A percentile compares a stretch with the other conserved stretches of the same genome.
Conservation (phyloP, 441 rosid genomes). For the Arabidopsis lyrata region DNA sequence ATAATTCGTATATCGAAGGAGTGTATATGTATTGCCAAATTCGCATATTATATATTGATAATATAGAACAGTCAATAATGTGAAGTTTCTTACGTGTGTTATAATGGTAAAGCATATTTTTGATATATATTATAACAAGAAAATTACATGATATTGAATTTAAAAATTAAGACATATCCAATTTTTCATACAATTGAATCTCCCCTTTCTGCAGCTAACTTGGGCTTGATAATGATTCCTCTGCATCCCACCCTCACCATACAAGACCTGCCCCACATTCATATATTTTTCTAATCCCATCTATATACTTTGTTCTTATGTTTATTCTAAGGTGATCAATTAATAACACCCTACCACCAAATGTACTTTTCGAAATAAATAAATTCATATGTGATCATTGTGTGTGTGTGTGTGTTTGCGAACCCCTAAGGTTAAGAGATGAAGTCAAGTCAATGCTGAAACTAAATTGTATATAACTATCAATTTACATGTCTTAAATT, state of each 20-base stretch:
- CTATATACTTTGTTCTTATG: not conserved
- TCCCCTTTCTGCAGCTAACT: conserved; percentile 23
- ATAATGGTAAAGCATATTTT: conserved; percentile 9
- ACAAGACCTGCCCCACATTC: conserved; percentile 29
- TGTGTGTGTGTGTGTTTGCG: conserved; percentile 5
- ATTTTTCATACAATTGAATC: conserved; percentile 37
- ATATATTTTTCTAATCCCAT: not conserved
- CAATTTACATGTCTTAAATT: not conserved
- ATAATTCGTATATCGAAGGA: not conserved
- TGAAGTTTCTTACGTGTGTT: conserved; percentile 32
- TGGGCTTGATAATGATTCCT: conserved; percentile 18
- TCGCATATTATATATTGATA: not conserved
- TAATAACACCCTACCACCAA: conserved; percentile 23
- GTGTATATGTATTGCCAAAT: conserved; percentile 22
- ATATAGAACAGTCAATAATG: conserved; percentile 18
- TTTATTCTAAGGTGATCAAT: conserved; percentile 20
- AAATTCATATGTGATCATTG: not conserved
- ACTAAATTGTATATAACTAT: not conserved
- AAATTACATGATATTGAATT: not conserved
- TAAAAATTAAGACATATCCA: conserved; percentile 27
- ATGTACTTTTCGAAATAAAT: not conserved
- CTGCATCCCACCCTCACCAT: conserved; percentile 26
- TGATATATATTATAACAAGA: not conserved
- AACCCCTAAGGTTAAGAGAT: conserved; percentile 17
- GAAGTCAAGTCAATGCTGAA: not conserved